Evolutionary conservation across 2,329 filamentous ascomycete genomes (phyloP).

Genomic region (Coccinonectria pachysandricola): DNA sequence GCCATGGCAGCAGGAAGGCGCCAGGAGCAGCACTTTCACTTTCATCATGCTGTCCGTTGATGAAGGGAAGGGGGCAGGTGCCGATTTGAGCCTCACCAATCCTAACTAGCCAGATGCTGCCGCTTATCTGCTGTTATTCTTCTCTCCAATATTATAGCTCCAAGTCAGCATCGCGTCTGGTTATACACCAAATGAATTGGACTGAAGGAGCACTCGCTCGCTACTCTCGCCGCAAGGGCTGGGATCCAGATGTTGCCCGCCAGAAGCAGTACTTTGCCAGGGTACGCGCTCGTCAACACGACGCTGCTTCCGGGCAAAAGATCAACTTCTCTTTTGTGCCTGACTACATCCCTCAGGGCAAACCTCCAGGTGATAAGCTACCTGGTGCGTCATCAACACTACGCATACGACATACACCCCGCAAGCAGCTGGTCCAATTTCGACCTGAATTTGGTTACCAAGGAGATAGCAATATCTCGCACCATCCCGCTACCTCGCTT

Average conservation of each 20-base stretch:
- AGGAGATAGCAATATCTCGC: background rate
- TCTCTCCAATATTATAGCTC: too few relatives aligned
- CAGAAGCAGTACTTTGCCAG: slow-evolving; percentile 31
- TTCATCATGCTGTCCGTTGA: too few relatives aligned
- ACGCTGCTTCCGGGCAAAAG: slow-evolving; percentile 3
- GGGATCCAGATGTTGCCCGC: slow-evolving; percentile 22
- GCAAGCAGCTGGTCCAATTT: background rate
- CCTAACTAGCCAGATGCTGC: too few relatives aligned
- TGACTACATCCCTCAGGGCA: slow-evolving; percentile 13
- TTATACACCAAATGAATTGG: slow-evolving; percentile 33
- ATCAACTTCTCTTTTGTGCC: slow-evolving; percentile 16
- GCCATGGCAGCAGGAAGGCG: too few relatives aligned
- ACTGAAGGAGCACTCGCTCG: slow-evolving; percentile 28
- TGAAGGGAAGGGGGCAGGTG: too few relatives aligned
- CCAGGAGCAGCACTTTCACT: too few relatives aligned
- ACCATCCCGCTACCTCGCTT: background rate
- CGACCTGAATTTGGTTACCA: too few relatives aligned
- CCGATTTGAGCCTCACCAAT: too few relatives aligned
- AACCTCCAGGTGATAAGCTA: background rate
- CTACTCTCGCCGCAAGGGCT: slow-evolving; percentile 24
- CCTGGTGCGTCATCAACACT: background rate
- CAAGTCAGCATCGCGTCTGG: too few relatives aligned
- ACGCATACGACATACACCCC: too few relatives aligned
- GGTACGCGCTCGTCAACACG: slow-evolving; percentile 17
- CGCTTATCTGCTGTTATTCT: background rate